These are phyloP conservation scores for Podospora pseudoanserina DNA, from an alignment of 495 filamentous ascomycete species.

Conservation along the genomic window DNA sequence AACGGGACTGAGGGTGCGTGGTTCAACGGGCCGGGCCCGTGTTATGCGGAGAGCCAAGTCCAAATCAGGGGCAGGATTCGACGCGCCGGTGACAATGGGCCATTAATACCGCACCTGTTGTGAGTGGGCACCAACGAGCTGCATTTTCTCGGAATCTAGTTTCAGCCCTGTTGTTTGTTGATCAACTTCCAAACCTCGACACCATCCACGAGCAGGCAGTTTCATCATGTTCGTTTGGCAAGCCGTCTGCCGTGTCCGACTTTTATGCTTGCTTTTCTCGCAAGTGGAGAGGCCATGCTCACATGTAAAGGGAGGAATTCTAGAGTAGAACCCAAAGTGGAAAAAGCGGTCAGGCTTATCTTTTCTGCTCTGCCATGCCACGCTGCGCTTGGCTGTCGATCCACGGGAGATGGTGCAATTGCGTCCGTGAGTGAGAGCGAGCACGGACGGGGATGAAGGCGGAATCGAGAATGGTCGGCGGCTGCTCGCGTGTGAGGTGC, in stretches of 20 bases:
- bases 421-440: not conserved
- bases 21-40: not conserved
- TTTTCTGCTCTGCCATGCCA: not conserved
- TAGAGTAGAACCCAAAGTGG: not conserved
- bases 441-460: not conserved
- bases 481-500: slow-evolving; percentile 12
- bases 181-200: not conserved
- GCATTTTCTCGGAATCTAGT: not conserved
- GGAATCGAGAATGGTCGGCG: slow-evolving; percentile 6
- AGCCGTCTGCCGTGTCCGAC: not conserved
- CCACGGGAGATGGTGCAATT: slow-evolving; percentile 3
- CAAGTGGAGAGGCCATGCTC: not conserved
- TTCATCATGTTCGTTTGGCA: not conserved
- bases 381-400: not conserved
- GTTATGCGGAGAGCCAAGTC: not conserved
- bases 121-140: not conserved
- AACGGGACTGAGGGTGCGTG: not conserved
- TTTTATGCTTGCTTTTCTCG: not conserved
- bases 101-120: not conserved
- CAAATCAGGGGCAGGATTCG: not conserved
- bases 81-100: not conserved
- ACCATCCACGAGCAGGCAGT: not conserved
- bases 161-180: not conserved
- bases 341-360: not conserved
- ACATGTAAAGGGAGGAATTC: not conserved